Evolutionary conservation across 306 rosid species (phyloP), one percentile per base, ranked within the genome.

Genomic region (Canavalia gladiata): DNA sequence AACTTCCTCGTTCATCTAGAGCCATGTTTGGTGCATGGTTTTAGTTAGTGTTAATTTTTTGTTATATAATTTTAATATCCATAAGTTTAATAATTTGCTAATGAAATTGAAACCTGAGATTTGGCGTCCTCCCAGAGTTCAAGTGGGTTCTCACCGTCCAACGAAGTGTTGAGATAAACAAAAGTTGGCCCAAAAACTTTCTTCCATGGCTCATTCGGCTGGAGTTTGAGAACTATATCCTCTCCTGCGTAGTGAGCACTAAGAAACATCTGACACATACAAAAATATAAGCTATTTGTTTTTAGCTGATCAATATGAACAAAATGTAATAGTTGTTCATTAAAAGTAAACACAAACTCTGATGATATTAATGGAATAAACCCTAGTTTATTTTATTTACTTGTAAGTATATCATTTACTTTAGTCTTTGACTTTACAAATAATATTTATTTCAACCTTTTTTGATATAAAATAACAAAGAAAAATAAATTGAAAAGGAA

Each of bases 191-290:
- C 99, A 11, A 83, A 90, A 10, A 95, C 94, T 82, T 95, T 95
- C 84, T 95, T 95, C 99, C 99, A 95, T 1, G 95, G 50, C 81
- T 95, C 97, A 39, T 89, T 84, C 0, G 88, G 68, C 42, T 77
- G 87, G 18, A 95, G 84, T 62, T 89, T 82, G 33, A 93, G 37
- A 41, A 95, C 89, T 84, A 95, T 68, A 59, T 90, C 99, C 89
- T 74, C 94, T 81, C 98, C 99, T 3, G 97, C 88, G 55, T 95
- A 95, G 70, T 95, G 99, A 33, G 93, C 88, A 80, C 99, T 95
- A 28, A 90, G 97, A 85, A 95, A 93, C 82, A 95, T 87, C 99
- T 95, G 86, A 64, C 25, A 83, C 66, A 80, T 18, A 8, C 31
- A 66, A 25, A 43, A 64, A 34, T 6, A 13, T 5, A n/a, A 60